Evolutionary conservation across 495 filamentous ascomycete species (phyloP).

Genomic region (Hypoxylon intermedium): DNA sequence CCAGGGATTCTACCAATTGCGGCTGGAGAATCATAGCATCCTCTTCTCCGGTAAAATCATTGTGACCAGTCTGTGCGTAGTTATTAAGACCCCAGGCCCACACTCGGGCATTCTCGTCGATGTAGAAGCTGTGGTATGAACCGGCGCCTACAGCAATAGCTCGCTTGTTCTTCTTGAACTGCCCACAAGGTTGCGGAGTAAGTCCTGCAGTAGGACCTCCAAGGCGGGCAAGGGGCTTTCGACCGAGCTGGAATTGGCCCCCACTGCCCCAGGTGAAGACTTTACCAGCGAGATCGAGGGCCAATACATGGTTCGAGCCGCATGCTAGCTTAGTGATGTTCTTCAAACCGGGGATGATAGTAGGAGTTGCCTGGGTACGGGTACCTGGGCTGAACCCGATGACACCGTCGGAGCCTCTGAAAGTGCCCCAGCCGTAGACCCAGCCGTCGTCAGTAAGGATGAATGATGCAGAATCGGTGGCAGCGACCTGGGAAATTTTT

Average conservation of each 20-base stretch:
- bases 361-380: constrained; percentile 46
- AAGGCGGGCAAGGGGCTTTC: constrained; percentile 54
- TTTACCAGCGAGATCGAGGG: constrained; percentile 63
- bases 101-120: constrained; percentile 70
- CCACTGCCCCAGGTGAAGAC: constrained; percentile 75
- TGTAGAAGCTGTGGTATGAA: constrained; percentile 74
- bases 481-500: constrained; percentile 64
- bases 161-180: constrained; percentile 65
- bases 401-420: constrained; percentile 72
- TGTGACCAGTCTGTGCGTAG: constrained; percentile 78
- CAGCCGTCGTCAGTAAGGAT: constrained; percentile 67
- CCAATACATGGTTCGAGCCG: constrained; percentile 73
- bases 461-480: constrained; percentile 69
- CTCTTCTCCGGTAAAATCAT: constrained; percentile 68
- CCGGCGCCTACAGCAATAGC: constrained; percentile 63
- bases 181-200: constrained; percentile 68
- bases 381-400: constrained; percentile 66
- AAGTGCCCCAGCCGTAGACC: constrained; percentile 78
- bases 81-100: constrained; percentile 87
- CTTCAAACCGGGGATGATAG: constrained; percentile 56
- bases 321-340: constrained; percentile 63
- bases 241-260: constrained; percentile 73
- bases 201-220: constrained; percentile 62
- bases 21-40: constrained; percentile 57
- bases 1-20: constrained; percentile 58